Evolutionary conservation across 1,284 basidiomycete genomes (phyloP).

Genomic region (Anthracocystis setariae): DNA sequence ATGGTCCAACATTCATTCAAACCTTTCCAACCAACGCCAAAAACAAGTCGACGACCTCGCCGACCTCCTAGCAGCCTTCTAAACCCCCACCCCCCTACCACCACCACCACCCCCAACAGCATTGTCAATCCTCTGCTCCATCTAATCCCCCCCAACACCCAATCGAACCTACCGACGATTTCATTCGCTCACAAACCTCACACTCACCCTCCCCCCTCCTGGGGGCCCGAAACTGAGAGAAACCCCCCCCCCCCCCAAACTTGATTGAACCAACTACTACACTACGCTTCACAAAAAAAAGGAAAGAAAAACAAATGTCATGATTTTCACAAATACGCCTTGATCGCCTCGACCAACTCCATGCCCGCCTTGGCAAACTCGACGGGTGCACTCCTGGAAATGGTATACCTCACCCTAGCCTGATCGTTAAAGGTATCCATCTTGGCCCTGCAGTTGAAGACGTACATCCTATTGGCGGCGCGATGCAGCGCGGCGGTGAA

Average conservation of each 20-base stretch:
- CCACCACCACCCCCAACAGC: too few species aligned
- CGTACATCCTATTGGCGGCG: conserved; percentile 78
- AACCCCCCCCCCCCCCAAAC: too few species aligned
- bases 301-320: too few species aligned
- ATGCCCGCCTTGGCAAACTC: conserved; percentile 60
- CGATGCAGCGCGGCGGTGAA: conserved; percentile 76
- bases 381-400: conserved; percentile 50
- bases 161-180: too few species aligned
- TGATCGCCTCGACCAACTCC: conserved; percentile 62
- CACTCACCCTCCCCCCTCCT: too few species aligned
- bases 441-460: conserved; percentile 88
- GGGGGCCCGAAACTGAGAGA: too few species aligned
- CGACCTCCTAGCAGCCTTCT: conserved; percentile 58
- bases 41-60: conserved; percentile 64
- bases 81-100: too few species aligned
- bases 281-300: too few species aligned
- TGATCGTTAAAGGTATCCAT: conserved; percentile 66
- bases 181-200: too few species aligned
- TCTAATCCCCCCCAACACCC: too few species aligned
- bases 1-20: conserved; percentile 49
- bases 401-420: conserved; percentile 62
- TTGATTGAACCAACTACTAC: too few species aligned
- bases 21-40: conserved; percentile 48
- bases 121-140: too few species aligned
- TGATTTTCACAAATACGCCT: conserved; percentile 43